phyloP scores from a whole-genome alignment of 176 grass and related monocot genomes.

The Rhynchospora tenuis region DNA sequence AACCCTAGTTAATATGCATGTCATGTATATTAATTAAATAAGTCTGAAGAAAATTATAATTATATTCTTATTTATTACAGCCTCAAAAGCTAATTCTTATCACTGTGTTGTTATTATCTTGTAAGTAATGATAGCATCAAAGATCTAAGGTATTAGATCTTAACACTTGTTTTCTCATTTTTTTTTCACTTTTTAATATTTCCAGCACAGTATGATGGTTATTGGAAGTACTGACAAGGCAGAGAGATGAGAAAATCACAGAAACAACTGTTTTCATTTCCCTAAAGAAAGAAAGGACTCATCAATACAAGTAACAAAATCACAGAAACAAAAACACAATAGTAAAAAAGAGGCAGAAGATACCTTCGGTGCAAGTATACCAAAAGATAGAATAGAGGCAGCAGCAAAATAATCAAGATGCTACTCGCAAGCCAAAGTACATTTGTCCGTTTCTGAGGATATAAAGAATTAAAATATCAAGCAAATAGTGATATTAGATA shows the following conservation, averaged over 20 bases:
- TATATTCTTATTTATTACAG: background rate
- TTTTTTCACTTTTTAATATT: background rate
- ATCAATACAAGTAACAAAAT: background rate
- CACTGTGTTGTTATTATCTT: background rate
- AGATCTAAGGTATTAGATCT: background rate
- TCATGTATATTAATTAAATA: background rate
- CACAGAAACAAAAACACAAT: conserved; percentile 10
- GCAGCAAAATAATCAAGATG: conserved; percentile 64
- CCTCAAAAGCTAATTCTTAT: background rate
- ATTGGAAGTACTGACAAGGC: background rate
- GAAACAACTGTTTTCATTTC: conserved; percentile 53
- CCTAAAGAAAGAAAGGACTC: conserved; percentile 39
- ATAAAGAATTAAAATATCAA: conserved; percentile 7
- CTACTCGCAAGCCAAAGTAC: conserved; percentile 66
- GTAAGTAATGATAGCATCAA: background rate
- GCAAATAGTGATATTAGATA: background rate
- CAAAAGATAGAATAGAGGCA: conserved; percentile 90
- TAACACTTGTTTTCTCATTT: background rate
- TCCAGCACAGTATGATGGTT: background rate
- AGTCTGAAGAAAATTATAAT: background rate
- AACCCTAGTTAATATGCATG: background rate
- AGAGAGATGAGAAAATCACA: background rate
- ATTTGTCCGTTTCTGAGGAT: conserved; percentile 76
- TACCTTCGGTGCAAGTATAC: conserved; percentile 90
- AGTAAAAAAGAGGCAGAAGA: conserved; percentile 3